phyloP scores from a whole-genome alignment of 2,329 filamentous ascomycete genomes.

The Tolypocladium pustulatum region DNA sequence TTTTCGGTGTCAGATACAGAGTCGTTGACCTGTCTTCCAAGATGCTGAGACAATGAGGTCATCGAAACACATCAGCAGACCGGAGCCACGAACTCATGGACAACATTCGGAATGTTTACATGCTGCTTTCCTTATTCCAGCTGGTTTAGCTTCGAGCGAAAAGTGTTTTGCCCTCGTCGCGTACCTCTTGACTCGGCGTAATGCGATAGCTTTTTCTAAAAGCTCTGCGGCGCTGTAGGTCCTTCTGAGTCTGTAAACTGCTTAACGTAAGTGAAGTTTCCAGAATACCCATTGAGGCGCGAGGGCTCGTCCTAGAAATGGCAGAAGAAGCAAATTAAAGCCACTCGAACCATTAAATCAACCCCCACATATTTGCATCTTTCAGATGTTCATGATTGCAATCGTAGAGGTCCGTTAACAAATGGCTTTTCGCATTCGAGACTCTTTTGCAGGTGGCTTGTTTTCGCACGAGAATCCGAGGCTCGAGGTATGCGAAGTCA shows the following conservation, averaged over 20 bases:
- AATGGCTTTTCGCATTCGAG: background rate
- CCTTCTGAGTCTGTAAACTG: too few relatives aligned
- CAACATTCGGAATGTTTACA: background rate
- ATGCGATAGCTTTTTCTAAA: too few relatives aligned
- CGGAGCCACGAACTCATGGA: background rate
- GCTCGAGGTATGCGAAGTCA: background rate
- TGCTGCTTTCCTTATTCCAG: background rate
- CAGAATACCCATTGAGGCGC: too few relatives aligned
- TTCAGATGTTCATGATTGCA: too few relatives aligned
- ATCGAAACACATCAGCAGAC: background rate
- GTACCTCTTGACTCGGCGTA: too few relatives aligned
- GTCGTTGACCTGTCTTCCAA: background rate
- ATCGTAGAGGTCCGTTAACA: background rate
- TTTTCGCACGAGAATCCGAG: background rate
- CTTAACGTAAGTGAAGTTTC: too few relatives aligned
- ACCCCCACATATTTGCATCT: background rate
- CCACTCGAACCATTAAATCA: background rate
- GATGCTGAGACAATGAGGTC: background rate
- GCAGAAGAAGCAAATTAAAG: too few relatives aligned
- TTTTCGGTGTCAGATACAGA: background rate
- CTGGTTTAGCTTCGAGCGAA: background rate
- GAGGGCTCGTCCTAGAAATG: too few relatives aligned
- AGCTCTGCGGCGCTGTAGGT: too few relatives aligned
- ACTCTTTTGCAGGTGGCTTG: background rate
- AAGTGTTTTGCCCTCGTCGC: background rate